These are phyloP conservation scores for Paraphoma sp. DNA, from an alignment of 2,329 filamentous ascomycete genomes.

Conservation along the genomic window DNA sequence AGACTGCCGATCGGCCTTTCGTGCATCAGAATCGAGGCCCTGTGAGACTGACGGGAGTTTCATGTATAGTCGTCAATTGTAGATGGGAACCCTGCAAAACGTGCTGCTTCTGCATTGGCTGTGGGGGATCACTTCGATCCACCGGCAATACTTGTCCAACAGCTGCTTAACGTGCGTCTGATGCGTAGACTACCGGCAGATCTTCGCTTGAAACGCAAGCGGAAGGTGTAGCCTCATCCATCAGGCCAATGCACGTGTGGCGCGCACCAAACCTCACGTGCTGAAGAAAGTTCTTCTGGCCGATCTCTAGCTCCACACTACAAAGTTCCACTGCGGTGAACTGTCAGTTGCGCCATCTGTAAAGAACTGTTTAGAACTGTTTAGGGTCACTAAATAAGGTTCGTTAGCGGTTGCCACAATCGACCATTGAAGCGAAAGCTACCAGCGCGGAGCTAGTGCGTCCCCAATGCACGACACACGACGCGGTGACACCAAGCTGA, in stretches of 20 bases:
- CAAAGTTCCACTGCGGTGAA: background rate
- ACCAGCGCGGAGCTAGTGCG: constrained; percentile 13
- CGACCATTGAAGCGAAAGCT: constrained; percentile 20
- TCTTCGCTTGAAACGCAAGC: constrained; percentile 11
- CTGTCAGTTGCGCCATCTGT: constrained; percentile 16
- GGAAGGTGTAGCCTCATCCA: constrained; percentile 3
- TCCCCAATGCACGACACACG: constrained; percentile 28
- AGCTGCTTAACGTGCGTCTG: constrained; percentile 6
- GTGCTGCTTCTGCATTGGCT: constrained; percentile 8
- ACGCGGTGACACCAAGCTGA: constrained; percentile 17
- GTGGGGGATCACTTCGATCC: constrained; percentile 22
- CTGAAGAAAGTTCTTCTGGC: constrained; percentile 16
- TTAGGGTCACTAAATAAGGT: constrained; percentile 17
- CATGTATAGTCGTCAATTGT: constrained; percentile 38
- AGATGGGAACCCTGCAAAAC: constrained; percentile 18
- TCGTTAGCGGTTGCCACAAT: constrained; percentile 18
- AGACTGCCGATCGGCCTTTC: constrained; percentile 40
- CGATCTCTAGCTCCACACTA: constrained; percentile 7
- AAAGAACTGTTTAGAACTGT: constrained; percentile 11
- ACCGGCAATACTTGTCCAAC: constrained; percentile 17
- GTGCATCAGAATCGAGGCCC: constrained; percentile 39
- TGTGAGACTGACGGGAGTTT: constrained; percentile 46
- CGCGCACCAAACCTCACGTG: constrained; percentile 1
- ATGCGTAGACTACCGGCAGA: constrained; percentile 5
- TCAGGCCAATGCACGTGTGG: background rate